These are phyloP conservation scores for Pisolithus sp. DNA, from an alignment of 768 basidiomycete species.

Conservation along the genomic window DNA sequence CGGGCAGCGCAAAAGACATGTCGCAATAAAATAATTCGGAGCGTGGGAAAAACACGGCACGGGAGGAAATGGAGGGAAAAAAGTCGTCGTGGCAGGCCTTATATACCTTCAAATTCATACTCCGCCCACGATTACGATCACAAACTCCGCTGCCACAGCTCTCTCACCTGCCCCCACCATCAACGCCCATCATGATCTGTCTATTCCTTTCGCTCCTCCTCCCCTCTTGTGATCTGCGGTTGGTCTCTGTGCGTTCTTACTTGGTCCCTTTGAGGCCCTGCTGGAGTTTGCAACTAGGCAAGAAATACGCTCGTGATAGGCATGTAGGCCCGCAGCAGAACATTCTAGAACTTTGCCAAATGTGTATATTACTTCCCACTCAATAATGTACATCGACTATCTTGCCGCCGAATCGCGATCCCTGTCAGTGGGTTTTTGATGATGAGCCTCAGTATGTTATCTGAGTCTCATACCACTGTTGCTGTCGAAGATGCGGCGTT, in stretches of 20 bases:
- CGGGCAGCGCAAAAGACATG: constrained; percentile 64
- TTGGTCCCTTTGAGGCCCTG: no score
- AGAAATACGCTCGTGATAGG: no score
- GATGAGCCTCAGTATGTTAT: no score
- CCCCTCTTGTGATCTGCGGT: neutral
- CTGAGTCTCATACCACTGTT: no score
- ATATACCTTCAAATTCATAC: constrained; percentile 26
- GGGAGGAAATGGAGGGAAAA: constrained; percentile 17
- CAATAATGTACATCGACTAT: neutral
- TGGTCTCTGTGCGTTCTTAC: neutral
- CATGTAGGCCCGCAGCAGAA: constrained; percentile 5
- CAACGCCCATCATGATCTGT: neutral
- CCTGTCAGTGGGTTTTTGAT: no score
- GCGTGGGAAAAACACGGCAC: constrained; percentile 21
- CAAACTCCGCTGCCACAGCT: constrained; percentile 5
- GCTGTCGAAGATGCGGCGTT: no score
- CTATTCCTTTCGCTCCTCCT: neutral
- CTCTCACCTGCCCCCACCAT: constrained; percentile 25
- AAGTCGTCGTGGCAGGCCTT: constrained; percentile 11
- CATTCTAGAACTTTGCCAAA: constrained; percentile 20
- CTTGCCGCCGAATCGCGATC: neutral
- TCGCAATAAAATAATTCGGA: constrained; percentile 9
- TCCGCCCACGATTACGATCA: constrained; percentile 23
- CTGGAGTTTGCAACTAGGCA: no score
- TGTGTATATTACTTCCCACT: constrained; percentile 14